Base-by-base conservation (phyloP, 371 early-diverging fungal genomes). In the Lichtheimia ornata region DNA sequence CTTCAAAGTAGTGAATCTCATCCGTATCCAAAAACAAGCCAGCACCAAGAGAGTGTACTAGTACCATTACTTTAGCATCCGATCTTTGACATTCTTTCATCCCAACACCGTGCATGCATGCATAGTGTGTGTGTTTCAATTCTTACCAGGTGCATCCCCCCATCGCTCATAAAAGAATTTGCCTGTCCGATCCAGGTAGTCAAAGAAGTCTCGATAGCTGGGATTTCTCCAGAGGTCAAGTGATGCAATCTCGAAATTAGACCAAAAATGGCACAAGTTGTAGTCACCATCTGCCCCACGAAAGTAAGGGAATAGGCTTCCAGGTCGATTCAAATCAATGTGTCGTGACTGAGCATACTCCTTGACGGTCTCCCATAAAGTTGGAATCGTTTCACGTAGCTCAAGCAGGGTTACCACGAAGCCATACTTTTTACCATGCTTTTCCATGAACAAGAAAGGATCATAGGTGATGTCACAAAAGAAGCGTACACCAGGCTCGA, bases 1-100 rank as follows among this genome's bases (percentile, higher is more conserved):
- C 92, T 61, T 95, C 92, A 74, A 98, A 98, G 73, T 91, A 97
- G 65, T 96, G 96, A 28, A 97, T 83, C 76, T 95, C 82, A 45
- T 84, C 78, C 61, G 86, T 90, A n/a, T 83, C 73, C 50, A 97
- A 72, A 69, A 95, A 86, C 58, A 98, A 67, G 0, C 91, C 91
- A 1, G 91, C 94, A 0, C 93, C 97, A 27, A 98, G 71, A 9
- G 96, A 94, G 63, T 97, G 98, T 4, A 98, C 90, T 74, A 35
- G 9, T 6, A 35, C 2, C 35, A 35, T 35, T 6, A 11, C 35
- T 35, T 35, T 11, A 35, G 35, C 11, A 35, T 35, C 35, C 35
- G 35, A 35, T 35, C 35, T 11, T 35, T 35, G 35, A 35, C 35
- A 35, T 35, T 35, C 35, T 35, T 35, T 35, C 35, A 35, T 35